These are phyloP conservation scores for Aspergillus oerlinghausenensis DNA, from an alignment of 2,329 filamentous ascomycete genomes.

Conservation along the genomic window DNA sequence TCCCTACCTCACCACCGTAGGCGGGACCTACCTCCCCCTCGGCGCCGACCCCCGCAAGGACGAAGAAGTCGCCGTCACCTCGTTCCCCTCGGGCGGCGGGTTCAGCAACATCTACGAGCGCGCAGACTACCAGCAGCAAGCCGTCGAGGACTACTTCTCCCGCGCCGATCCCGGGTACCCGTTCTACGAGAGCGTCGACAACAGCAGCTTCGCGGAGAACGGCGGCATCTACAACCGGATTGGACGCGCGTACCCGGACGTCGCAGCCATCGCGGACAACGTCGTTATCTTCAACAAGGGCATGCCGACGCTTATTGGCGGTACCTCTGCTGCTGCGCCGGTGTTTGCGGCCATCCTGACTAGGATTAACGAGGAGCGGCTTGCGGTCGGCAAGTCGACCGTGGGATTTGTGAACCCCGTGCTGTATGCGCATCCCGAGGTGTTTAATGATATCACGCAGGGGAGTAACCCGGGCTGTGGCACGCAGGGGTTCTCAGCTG, in stretches of 20 bases:
- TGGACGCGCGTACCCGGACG: conserved; percentile 34
- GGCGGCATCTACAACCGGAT: conserved; percentile 31
- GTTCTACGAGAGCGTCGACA: conserved; percentile 30
- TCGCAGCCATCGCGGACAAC: conserved; percentile 35
- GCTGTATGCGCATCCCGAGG: conserved; percentile 27
- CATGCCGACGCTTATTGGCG: conserved; percentile 20
- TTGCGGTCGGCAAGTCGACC: conserved; percentile 45
- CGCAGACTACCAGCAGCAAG: conserved; percentile 36
- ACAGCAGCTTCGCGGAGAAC: conserved; percentile 25
- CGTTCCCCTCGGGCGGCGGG: conserved; percentile 40
- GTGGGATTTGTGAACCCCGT: conserved; percentile 53
- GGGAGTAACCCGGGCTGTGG: conserved; percentile 29
- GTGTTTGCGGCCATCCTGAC: conserved; percentile 53
- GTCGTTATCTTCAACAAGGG: conserved; percentile 27
- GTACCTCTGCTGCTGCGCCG: conserved; percentile 47
- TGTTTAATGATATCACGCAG: conserved; percentile 28
- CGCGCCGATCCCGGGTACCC: conserved; percentile 21
- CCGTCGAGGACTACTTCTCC: conserved; percentile 34
- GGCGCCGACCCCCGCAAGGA: conserved; percentile 25
- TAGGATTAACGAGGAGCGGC: conserved; percentile 52
- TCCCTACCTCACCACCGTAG: conserved; percentile 34
- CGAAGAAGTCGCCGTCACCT: conserved; percentile 32
- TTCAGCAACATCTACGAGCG: conserved; percentile 40
- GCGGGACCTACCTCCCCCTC: conserved; percentile 35
- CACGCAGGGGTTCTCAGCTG: conserved; percentile 25